Conservation (phyloP, 2,329 filamentous ascomycete genomes). For the Biscogniauxia sp. region DNA sequence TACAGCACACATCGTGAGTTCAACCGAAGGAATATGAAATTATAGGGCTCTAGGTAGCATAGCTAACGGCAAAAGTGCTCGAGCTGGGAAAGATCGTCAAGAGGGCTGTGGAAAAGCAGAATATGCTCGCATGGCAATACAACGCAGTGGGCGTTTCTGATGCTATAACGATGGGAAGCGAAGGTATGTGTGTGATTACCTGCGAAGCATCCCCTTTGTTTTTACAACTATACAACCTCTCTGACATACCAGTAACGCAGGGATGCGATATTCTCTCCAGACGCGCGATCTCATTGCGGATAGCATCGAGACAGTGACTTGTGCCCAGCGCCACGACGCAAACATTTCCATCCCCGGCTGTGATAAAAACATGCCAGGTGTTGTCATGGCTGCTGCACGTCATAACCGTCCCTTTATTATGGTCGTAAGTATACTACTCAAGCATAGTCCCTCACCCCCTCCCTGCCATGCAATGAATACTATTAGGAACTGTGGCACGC, state of each 20-base stretch:
- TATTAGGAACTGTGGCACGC: background rate
- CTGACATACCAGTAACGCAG: constrained; percentile 39
- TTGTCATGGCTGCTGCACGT: constrained; percentile 84
- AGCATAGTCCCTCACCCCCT: background rate
- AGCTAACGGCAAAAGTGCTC: constrained; percentile 55
- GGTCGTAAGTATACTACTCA: constrained; percentile 48
- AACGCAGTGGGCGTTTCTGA: constrained; percentile 88
- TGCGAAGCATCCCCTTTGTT: background rate
- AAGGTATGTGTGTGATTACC: constrained; percentile 56
- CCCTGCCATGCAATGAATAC: too few species aligned
- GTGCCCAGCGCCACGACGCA: constrained; percentile 87
- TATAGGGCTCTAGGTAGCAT: background rate
- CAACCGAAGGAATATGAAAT: background rate
- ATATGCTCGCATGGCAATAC: constrained; percentile 93
- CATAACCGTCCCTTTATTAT: constrained; percentile 92
- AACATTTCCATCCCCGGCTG: constrained; percentile 92
- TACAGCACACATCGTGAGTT: constrained; percentile 31
- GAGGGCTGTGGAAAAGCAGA: constrained; percentile 72
- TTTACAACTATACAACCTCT: background rate
- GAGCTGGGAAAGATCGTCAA: constrained; percentile 89
- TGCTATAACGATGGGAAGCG: constrained; percentile 92
- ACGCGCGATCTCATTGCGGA: constrained; percentile 91
- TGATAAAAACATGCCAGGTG: constrained; percentile 97
- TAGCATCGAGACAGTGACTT: constrained; percentile 89
- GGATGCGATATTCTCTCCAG: constrained; percentile 92